Conservation (phyloP, 257 asterid species). For the Nyctanthes arbortristis region DNA sequence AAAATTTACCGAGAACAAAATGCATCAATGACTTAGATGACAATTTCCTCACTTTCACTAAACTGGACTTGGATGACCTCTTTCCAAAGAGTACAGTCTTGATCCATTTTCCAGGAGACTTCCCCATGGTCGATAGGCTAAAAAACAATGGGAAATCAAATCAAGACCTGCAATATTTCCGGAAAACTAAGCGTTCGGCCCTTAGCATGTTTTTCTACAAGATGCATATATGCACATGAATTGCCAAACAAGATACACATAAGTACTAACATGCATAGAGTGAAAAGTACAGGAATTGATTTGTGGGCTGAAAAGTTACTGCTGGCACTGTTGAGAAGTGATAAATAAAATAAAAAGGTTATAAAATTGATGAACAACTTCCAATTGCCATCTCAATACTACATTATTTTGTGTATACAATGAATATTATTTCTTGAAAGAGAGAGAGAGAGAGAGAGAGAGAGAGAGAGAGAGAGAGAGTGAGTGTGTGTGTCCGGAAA, state of each 20-base stretch:
- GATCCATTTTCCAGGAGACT: constrained; percentile 76
- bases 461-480: too few relatives aligned
- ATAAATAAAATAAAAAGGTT: background rate
- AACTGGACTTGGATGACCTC: constrained; percentile 43
- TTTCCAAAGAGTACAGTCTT: constrained; percentile 49
- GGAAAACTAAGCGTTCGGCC: background rate
- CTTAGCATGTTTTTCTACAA: background rate
- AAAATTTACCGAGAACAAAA: constrained; percentile 1
- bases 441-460: too few relatives aligned
- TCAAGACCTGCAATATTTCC: background rate
- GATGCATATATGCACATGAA: background rate
- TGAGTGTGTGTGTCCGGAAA: too few relatives aligned
- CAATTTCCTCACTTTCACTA: constrained; percentile 38
- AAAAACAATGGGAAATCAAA: background rate
- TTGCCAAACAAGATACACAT: background rate
- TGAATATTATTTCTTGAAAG: too few relatives aligned
- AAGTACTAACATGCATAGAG: background rate
- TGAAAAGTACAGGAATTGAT: background rate
- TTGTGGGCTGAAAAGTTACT: background rate
- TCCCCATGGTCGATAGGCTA: constrained; percentile 42
- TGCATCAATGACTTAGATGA: constrained; percentile 19
- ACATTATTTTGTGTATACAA: too few relatives aligned
- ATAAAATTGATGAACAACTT: background rate
- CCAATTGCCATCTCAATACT: too few relatives aligned
- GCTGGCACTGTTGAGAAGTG: background rate